Base-by-base conservation (phyloP, 1,139 yeast genomes). In the Nakaseomyces uthaithaninus region DNA sequence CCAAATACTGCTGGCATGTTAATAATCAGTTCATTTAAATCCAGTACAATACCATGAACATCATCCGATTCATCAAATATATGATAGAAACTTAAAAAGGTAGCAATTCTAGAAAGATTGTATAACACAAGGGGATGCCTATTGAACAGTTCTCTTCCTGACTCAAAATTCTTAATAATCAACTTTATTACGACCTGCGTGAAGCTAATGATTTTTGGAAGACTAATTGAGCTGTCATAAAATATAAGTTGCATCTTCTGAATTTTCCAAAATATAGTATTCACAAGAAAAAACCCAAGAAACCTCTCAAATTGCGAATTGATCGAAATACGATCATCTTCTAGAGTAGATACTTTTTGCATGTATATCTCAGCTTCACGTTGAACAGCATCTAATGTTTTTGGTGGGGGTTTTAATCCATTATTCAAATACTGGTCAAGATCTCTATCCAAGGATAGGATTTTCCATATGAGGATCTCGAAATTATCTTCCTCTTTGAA, bases 401-500 rank as follows among this genome's bases (percentile, higher is more conserved):
- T 56, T 11, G 56, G 37, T 7, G 55, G 55, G 3, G 62, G 62
- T 35, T 50, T 56, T 6, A 44, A 40, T 3, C 42, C 40, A 14
- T 46, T 47, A 3, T 30, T 36, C 15, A 48, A 35, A 31, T 52
- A 55, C 24, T 47, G 50, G 22, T 55, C 55, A 14, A 59, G 26
- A 40, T 59, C 63, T 35, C 62, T 51, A 15, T 59, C 62, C 6
- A 59, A 39, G 1, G 62, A 58, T 1, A 50, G 28, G 1, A 59
- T 41, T 33, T 58, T 58, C 63, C 63, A 59, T 25, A 42, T 45
- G 2, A 57, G 39, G 1, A 53, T 41, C 37, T 59, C 63, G 38
- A 53, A 54, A 33, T 45, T 51, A 14, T 53, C 57, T 23, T 58
- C 61, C 10, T 49, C 49, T 37, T 52, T 51, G 31, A 53, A 55